Evolutionary conservation across 1,284 basidiomycete species (phyloP), one percentile per base, ranked within the genome.

Genomic region (Cryptococcus amylolentus): DNA sequence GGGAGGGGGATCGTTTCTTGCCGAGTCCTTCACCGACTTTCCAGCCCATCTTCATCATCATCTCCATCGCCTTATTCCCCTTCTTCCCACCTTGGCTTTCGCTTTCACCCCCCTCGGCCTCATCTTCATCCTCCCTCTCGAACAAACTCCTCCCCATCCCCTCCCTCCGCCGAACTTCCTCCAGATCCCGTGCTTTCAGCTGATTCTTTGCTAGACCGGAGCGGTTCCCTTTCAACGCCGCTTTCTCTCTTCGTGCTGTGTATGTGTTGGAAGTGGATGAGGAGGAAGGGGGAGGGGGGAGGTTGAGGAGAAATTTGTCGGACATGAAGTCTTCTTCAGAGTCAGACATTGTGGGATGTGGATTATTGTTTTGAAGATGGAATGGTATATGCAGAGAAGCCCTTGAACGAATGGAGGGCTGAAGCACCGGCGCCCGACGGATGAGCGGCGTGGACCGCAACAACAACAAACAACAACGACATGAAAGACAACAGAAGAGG

Each of bases 31-130:
- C 70, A 12, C 76, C 76, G 2, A 67, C 61, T 54, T 70, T 76
- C 76, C 76, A 78, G n/a, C 76, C 76, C 76, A 78, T 78, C 66
- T 73, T 74, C 66, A 67, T 67, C 76, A 78, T 78, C 64, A 59
- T 44, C 48, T 62, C 67, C 65, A 76, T 63, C 5, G 74, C 75
- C 61, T 74, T 75, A 23, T 54, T 61, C 28, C 67, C 66, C 69
- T 20, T 16, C 40, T 23, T 23, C 31, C 26, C 23, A 23, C 23
- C 23, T 23, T 23, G 23, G 23, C 23, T 23, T 23, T 28, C 44
- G 44, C 23, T 27, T 18, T 18, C 27, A 26, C n/a, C 52, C 50
- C 40, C 27, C 53, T 49, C 38, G 4, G 39, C 39, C 42, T 12
- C 35, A 27, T 18, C 54, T 28, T 23, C 43, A 52, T 14, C 28